A percentile compares a stretch with the other conserved stretches of the same genome.
These are phyloP conservation scores for Fusarium haematococcum DNA, from an alignment of 2,329 filamentous ascomycete genomes.

Conservation along the genomic window DNA sequence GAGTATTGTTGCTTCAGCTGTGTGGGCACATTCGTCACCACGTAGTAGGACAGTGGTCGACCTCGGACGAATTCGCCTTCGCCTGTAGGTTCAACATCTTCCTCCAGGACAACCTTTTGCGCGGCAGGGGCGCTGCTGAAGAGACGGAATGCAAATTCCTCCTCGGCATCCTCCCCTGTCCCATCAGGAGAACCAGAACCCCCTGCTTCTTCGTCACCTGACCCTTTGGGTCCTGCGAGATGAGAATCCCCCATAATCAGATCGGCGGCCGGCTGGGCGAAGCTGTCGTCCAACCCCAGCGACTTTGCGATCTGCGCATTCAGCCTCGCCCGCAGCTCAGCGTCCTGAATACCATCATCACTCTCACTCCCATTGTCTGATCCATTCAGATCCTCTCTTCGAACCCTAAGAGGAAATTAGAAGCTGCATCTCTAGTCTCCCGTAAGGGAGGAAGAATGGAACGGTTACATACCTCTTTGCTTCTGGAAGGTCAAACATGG, in stretches of 20 bases:
- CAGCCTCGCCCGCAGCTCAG: slow-evolving; percentile 57
- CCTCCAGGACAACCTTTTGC: slow-evolving; percentile 64
- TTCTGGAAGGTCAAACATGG: slow-evolving; percentile 47
- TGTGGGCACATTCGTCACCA: slow-evolving; percentile 54
- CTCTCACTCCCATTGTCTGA: slow-evolving; percentile 47
- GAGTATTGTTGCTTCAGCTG: slow-evolving; percentile 55
- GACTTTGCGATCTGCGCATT: slow-evolving; percentile 62
- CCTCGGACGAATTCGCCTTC: slow-evolving; percentile 51
- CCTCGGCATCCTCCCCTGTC: slow-evolving; percentile 40
- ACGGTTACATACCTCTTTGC: slow-evolving; percentile 47
- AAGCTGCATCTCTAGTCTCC: not conserved
- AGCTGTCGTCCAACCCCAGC: slow-evolving; percentile 54
- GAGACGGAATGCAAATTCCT: slow-evolving; percentile 68
- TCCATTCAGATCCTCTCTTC: slow-evolving; percentile 64
- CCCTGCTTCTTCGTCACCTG: slow-evolving; percentile 16
- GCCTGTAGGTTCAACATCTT: slow-evolving; percentile 53
- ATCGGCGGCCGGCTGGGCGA: slow-evolving; percentile 6
- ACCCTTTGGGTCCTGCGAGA: slow-evolving; percentile 11
- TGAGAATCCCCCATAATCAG: not conserved
- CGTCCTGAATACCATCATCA: slow-evolving; percentile 50
- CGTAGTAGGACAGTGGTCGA: slow-evolving; percentile 62
- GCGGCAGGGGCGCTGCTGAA: slow-evolving; percentile 61
- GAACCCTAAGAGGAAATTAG: slow-evolving; percentile 56
- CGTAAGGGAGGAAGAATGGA: not conserved
- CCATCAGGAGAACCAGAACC: slow-evolving; percentile 11